A percentile compares a stretch with the other conserved stretches of the same genome.
phyloP scores from a whole-genome alignment of 306 rosid species.

The Vicia villosa region DNA sequence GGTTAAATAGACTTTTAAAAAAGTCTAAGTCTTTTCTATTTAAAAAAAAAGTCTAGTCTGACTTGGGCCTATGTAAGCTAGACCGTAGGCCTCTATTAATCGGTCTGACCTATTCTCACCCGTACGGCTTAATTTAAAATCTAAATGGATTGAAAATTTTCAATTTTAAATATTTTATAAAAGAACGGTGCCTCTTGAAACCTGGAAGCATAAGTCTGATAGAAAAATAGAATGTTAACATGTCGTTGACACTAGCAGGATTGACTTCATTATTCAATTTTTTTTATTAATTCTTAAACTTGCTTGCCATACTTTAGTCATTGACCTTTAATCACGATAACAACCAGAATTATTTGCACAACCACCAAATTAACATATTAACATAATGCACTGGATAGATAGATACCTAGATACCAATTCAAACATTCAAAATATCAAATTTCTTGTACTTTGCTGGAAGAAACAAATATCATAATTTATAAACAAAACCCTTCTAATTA shows the following conservation, averaged over 20 bases:
- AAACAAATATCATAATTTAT: neutral
- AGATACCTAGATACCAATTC: neutral
- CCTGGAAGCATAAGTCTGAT: neutral
- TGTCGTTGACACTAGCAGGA: neutral
- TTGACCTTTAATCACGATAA: conserved; percentile 19
- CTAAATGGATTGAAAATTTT: too few species aligned
- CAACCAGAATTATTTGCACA: neutral
- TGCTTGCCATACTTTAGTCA: neutral
- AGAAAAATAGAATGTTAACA: conserved; percentile 1
- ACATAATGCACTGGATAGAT: neutral
- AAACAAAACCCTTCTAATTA: neutral
- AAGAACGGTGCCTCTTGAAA: neutral
- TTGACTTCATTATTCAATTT: neutral
- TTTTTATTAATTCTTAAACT: neutral
- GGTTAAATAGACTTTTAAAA: too few species aligned
- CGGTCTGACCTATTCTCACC: too few species aligned
- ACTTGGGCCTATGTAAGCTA: too few species aligned
- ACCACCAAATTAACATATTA: neutral
- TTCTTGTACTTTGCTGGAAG: neutral
- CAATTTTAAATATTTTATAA: too few species aligned
- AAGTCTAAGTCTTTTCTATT: too few species aligned
- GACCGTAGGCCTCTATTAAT: too few species aligned
- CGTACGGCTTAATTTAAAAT: too few species aligned
- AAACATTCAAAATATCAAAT: neutral
- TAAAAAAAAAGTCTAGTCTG: too few species aligned